These are phyloP conservation scores for Periconia sp. DNA, from an alignment of 2,329 filamentous ascomycete genomes.

Conservation along the genomic window DNA sequence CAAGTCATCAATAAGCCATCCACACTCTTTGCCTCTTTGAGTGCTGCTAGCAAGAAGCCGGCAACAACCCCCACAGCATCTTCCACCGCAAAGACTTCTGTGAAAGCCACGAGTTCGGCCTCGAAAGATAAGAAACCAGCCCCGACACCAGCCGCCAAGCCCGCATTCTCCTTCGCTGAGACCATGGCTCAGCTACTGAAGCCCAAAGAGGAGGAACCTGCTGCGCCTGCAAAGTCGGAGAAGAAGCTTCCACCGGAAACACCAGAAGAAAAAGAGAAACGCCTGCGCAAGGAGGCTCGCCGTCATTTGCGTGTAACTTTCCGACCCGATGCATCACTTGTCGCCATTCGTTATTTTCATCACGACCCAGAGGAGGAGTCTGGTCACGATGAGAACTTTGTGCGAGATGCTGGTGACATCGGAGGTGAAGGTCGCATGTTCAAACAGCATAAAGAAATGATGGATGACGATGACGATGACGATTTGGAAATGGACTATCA, in stretches of 20 bases:
- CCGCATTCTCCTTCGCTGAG: conserved; percentile 42
- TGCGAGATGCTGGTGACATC: conserved; percentile 72
- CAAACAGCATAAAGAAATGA: conserved; percentile 64
- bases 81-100: conserved; percentile 22
- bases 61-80: conserved; percentile 21
- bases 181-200: conserved; percentile 51
- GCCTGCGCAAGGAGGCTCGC: conserved; percentile 71
- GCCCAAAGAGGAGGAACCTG: conserved; percentile 57
- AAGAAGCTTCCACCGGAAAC: conserved; percentile 63
- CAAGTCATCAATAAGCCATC: conserved; percentile 49
- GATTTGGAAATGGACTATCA: conserved; percentile 48
- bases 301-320: conserved; percentile 71
- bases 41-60: conserved; percentile 50
- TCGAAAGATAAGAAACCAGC: conserved; percentile 34
- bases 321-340: conserved; percentile 67
- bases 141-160: conserved; percentile 25
- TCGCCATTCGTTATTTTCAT: conserved; percentile 68
- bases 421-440: conserved; percentile 62
- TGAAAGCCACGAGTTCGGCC: conserved; percentile 25
- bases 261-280: conserved; percentile 65
- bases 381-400: conserved; percentile 67
- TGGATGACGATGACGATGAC: conserved; percentile 63
- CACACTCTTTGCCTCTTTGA: conserved; percentile 49
- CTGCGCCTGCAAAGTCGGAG: conserved; percentile 52
- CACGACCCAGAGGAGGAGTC: conserved; percentile 73